A percentile compares a stretch with the other conserved stretches of the same genome.
Conservation (phyloP, 2,329 filamentous ascomycete species). For the Xenoacremonium recifei region DNA sequence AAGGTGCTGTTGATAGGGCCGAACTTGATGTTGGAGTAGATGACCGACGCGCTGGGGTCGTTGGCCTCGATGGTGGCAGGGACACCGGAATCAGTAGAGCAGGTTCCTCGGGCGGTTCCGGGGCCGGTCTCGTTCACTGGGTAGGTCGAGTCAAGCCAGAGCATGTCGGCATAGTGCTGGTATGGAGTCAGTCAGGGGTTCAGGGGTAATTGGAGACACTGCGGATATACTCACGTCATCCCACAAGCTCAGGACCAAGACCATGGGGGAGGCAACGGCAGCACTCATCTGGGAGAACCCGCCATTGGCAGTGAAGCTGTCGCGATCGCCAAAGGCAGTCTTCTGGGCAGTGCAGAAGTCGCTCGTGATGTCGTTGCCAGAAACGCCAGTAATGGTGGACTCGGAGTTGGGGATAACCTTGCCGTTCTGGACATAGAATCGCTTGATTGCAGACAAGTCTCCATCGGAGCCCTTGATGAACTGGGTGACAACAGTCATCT, state of each 20-base stretch:
- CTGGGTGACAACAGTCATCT: slow-evolving; percentile 66
- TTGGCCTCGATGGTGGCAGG: slow-evolving; percentile 48
- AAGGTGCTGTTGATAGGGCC: slow-evolving; percentile 56
- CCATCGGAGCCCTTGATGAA: slow-evolving; percentile 52
- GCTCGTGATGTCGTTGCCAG: slow-evolving; percentile 52
- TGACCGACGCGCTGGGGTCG: slow-evolving; percentile 47
- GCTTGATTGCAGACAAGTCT: slow-evolving; percentile 58
- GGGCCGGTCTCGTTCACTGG: slow-evolving; percentile 46
- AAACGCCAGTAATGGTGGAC: slow-evolving; percentile 36
- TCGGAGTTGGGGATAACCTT: slow-evolving; percentile 54
- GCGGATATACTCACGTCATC: slow-evolving; percentile 48
- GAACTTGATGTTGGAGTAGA: slow-evolving; percentile 60
- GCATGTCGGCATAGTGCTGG: slow-evolving; percentile 63
- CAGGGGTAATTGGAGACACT: not conserved
- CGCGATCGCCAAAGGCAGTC: slow-evolving; percentile 51
- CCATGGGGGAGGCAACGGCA: slow-evolving; percentile 41
- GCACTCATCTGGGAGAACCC: slow-evolving; percentile 57
- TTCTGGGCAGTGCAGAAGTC: slow-evolving; percentile 60
- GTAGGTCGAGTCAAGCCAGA: slow-evolving; percentile 71
- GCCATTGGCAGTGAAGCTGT: slow-evolving; percentile 54
- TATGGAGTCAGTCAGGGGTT: slow-evolving; percentile 5
- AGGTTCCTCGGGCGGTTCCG: slow-evolving; percentile 55
- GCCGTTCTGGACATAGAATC: slow-evolving; percentile 65
- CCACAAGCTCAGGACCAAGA: slow-evolving; percentile 54
- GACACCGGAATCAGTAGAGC: slow-evolving; percentile 49